phyloP scores from a whole-genome alignment of 805 yeast species.

The Sugiyamaella floridensis region DNA sequence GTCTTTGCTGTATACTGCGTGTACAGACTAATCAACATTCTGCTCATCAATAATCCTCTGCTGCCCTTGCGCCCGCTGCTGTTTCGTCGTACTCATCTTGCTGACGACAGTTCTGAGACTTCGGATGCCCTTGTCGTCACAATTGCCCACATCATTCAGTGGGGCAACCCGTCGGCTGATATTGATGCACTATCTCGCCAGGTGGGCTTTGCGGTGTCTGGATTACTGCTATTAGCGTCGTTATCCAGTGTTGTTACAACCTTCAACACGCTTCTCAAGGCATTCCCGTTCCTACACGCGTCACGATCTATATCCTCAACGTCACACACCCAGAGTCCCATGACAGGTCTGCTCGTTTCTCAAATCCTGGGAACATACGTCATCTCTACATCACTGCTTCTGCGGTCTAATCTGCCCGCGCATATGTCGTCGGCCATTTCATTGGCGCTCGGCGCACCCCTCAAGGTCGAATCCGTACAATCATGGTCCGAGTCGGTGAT shows the following conservation, averaged over 20 bases:
- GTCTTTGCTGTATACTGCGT: conserved; percentile 36
- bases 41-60: conserved; percentile 27
- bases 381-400: conserved; percentile 35
- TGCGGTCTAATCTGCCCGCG: conserved; percentile 35
- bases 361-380: conserved; percentile 35
- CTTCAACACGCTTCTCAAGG: conserved; percentile 26
- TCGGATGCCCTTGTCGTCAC: conserved; percentile 25
- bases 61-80: neutral
- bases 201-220: conserved; percentile 35
- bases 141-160: conserved; percentile 19
- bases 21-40: conserved; percentile 33
- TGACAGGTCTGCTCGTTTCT: conserved; percentile 26
- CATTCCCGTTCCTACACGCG: conserved; percentile 22
- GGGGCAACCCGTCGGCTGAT: conserved; percentile 16
- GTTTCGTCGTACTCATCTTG: neutral
- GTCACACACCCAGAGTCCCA: neutral
- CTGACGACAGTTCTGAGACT: neutral
- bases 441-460: conserved; percentile 36
- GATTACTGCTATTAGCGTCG: conserved; percentile 32
- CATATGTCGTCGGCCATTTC: conserved; percentile 35
- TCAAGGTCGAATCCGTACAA: conserved; percentile 33
- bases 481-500: conserved; percentile 35
- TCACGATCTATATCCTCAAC: conserved; percentile 6
- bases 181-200: conserved; percentile 34
- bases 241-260: conserved; percentile 34